Conservation (phyloP, 2,329 filamentous ascomycete species). For the Colletotrichum tamarilloi region DNA sequence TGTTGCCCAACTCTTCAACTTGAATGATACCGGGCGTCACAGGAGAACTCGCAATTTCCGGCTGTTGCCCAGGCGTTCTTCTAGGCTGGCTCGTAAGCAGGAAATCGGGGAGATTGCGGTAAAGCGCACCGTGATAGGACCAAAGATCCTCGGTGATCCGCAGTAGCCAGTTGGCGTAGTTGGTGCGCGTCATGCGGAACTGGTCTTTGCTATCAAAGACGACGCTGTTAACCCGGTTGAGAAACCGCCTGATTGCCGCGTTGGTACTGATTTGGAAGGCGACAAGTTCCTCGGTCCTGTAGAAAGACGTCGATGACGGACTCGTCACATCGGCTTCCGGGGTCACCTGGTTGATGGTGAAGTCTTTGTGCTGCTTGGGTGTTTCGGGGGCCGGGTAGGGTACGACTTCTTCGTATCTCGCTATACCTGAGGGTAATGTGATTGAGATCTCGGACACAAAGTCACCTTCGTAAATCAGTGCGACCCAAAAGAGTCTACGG, state of each 20-base stretch:
- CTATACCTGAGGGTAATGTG: constrained; percentile 43
- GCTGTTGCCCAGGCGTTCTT: neutral
- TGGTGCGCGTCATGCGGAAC: constrained; percentile 36
- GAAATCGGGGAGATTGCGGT: constrained; percentile 42
- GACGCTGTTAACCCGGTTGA: constrained; percentile 44
- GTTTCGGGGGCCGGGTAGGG: constrained; percentile 37
- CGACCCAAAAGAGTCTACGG: constrained; percentile 43
- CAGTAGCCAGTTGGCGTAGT: constrained; percentile 43
- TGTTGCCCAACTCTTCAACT: constrained; percentile 38
- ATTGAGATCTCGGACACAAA: constrained; percentile 45
- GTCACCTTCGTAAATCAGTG: constrained; percentile 45
- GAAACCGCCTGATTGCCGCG: constrained; percentile 43
- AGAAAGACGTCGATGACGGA: neutral
- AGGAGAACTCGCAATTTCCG: neutral
- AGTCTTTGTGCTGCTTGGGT: constrained; percentile 2
- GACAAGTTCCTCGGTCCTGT: constrained; percentile 39
- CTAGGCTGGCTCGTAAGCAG: constrained; percentile 35
- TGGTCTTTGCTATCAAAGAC: constrained; percentile 44
- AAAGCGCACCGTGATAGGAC: constrained; percentile 42
- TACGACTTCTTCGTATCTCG: constrained; percentile 42
- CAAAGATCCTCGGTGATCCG: constrained; percentile 40
- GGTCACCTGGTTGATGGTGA: neutral
- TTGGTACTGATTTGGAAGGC: constrained; percentile 46
- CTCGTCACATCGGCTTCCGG: neutral
- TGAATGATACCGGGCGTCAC: constrained; percentile 30